phyloP scores from a whole-genome alignment of 169 alveolate species.

The Cryptosporidium andersoni region DNA sequence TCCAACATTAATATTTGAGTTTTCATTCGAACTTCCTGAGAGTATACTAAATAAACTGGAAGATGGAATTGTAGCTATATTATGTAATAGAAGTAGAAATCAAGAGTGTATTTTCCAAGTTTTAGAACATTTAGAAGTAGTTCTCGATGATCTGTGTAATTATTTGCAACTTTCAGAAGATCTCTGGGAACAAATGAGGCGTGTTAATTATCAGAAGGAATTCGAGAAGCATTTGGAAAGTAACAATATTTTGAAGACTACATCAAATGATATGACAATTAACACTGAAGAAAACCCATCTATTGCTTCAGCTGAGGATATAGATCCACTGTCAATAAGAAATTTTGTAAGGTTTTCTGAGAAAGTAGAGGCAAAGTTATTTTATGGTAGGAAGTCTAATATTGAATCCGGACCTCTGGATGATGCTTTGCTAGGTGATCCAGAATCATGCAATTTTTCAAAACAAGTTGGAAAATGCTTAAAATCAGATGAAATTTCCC shows the following conservation, averaged over 20 bases:
- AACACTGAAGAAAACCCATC: too few relatives aligned
- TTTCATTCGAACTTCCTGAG: conserved; percentile 56
- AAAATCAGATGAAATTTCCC: neutral
- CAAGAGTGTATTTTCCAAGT: conserved; percentile 69
- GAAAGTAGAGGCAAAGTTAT: neutral
- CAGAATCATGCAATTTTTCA: neutral
- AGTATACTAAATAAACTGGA: conserved; percentile 13
- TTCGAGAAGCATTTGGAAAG: conserved; percentile 53
- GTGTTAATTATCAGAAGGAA: conserved; percentile 54
- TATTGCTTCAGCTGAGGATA: too few relatives aligned
- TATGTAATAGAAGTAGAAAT: conserved; percentile 46
- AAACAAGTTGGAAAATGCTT: neutral
- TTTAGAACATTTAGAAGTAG: conserved; percentile 11
- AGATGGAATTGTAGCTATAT: conserved; percentile 14
- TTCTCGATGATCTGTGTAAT: conserved; percentile 33
- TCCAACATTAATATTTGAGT: conserved; percentile 56
- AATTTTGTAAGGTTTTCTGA: neutral
- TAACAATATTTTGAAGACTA: neutral
- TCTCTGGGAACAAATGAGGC: conserved; percentile 68
- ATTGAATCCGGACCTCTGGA: conserved; percentile 61
- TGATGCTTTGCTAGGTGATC: conserved; percentile 51
- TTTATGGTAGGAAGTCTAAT: neutral
- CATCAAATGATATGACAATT: neutral
- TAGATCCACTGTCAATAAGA: neutral
- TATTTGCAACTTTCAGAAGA: conserved; percentile 55